Evolutionary conservation across 371 early-diverging fungal species (phyloP), one percentile per base, ranked within the genome.

Genomic region (Rhizomucor pusillus): DNA sequence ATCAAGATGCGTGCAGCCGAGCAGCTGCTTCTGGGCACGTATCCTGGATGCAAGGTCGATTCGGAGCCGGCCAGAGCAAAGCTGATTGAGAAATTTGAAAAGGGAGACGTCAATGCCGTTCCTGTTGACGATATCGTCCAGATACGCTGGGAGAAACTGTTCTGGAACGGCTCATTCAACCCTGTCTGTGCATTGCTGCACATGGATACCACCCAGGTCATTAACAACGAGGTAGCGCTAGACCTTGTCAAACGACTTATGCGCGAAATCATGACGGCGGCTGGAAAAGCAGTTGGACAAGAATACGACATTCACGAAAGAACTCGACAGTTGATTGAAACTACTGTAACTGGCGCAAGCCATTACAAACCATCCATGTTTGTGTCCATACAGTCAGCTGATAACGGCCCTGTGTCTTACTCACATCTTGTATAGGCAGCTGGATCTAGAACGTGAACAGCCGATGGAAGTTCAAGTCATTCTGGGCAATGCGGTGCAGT

Each of bases 131-230:
- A 87, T 43, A 80, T 93, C 53, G 87, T 88, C 60, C 56, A 61
- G 11, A 69, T 75, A 29, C 85, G 92, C 9, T 93, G 92, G 91
- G 82, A 83, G 41, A 94, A 94, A 62, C 54, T 90, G 1, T 82
- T 89, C 18, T 90, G 91, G 90, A 93, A 91, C 63, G 89, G 87
- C 5, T 63, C 88, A 1, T 90, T 91, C 66, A 87, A 86, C 47
- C 86, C 89, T 0, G 69, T 88, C 2, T 86, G 88, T 33, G 83
- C 90, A 1, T 58, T 87, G 1, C 73, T 87, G 1, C 86, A 87
- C 6, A 71, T 87, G 50, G 79, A 82, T 12, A 86, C 85, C 18
- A 71, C 73, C 9, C 66, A 80, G 29, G 75, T 90, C 54, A 64
- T 89, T 11, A 67, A 54, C 1, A 75, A 86, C 36, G 66, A 82